Evolutionary conservation across 768 basidiomycete genomes (phyloP).

Genomic region (Kwoniella botswanensis): DNA sequence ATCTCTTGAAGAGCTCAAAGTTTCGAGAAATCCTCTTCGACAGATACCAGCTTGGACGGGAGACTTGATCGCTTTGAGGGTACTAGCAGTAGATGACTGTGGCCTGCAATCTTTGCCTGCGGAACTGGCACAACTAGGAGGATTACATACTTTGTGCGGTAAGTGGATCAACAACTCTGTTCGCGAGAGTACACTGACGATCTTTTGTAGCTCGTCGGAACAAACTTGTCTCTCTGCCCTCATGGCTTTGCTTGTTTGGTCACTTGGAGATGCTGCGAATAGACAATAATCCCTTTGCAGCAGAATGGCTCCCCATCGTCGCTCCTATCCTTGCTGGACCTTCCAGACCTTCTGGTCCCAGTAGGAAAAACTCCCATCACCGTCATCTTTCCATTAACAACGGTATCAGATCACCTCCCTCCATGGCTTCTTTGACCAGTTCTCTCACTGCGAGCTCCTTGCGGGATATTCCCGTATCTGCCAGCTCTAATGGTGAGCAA

Average conservation of each 20-base stretch:
- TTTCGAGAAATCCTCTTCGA: constrained; percentile 86
- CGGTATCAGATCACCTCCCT: constrained; percentile 21
- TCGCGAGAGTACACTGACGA: not conserved
- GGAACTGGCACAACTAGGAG: constrained; percentile 72
- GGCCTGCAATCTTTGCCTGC: constrained; percentile 77
- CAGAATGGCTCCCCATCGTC: constrained; percentile 87
- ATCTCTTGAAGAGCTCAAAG: constrained; percentile 88
- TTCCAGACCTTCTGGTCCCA: constrained; percentile 2
- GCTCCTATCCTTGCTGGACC: constrained; percentile 71
- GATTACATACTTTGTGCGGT: constrained; percentile 71
- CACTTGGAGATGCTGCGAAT: constrained; percentile 80
- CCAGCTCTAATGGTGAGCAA: not conserved
- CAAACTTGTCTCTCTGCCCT: constrained; percentile 83
- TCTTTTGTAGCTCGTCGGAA: constrained; percentile 76
- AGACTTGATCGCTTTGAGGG: constrained; percentile 74
- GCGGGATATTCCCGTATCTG: constrained; percentile 9
- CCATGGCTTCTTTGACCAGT: constrained; percentile 30
- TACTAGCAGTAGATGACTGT: constrained; percentile 91
- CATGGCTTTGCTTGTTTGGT: constrained; percentile 90
- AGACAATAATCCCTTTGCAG: constrained; percentile 95
- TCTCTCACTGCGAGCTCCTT: constrained; percentile 36
- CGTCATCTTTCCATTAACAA: constrained; percentile 26
- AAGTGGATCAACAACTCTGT: constrained; percentile 14
- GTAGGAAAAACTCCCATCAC: constrained; percentile 17
- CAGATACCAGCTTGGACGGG: constrained; percentile 89